These are phyloP conservation scores for Selaginella tamariscina DNA, from an alignment of 75 land plant species.

Conservation along the genomic window DNA sequence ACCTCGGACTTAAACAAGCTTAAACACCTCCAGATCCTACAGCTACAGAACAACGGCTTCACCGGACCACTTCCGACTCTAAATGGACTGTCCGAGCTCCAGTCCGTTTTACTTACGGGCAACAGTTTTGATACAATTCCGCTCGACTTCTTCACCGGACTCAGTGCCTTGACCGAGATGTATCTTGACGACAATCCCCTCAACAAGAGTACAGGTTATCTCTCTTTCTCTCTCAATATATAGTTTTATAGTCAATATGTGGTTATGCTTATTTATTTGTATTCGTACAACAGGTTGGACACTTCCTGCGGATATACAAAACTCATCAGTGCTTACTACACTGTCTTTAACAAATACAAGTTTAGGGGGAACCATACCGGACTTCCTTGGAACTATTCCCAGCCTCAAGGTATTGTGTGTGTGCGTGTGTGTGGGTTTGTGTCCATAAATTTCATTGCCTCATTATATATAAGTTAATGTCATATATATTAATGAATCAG, in stretches of 20 bases:
- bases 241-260: no score
- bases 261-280: no score
- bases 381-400: not conserved
- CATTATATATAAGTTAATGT: no score
- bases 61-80: slow-evolving; percentile 56
- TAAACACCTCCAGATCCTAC: slow-evolving; percentile 27
- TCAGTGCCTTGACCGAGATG: slow-evolving; percentile 20
- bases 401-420: not conserved
- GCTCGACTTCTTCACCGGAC: slow-evolving; percentile 43
- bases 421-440: no score
- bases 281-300: no score
- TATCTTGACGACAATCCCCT: slow-evolving; percentile 2
- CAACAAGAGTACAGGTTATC: slow-evolving; percentile 20
- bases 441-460: no score
- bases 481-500: no score
- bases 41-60: slow-evolving; percentile 40
- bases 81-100: slow-evolving; percentile 28
- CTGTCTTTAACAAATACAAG: slow-evolving; percentile 1
- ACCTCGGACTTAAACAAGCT: slow-evolving; percentile 37
- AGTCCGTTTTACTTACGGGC: slow-evolving; percentile 26
- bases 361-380: not conserved
- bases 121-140: slow-evolving; percentile 46
- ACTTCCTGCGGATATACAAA: not conserved
- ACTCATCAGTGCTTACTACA: not conserved
- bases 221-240: no score